phyloP scores from a whole-genome alignment of 331 rosid genomes.

The Malus hybrid region DNA sequence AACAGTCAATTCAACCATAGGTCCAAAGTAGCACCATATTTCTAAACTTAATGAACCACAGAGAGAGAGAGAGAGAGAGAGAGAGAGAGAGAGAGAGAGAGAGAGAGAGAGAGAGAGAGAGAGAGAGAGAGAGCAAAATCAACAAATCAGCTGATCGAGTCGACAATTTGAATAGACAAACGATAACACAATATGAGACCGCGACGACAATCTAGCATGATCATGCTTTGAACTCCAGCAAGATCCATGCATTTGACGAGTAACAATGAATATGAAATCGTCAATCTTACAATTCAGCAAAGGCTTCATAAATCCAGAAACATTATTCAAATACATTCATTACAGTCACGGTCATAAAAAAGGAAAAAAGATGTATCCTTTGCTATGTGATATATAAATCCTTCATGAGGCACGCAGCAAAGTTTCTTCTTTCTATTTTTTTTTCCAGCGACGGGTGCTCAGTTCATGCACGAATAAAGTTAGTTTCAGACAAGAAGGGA shows the following conservation, averaged over 20 bases:
- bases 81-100: too few species aligned
- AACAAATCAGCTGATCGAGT: neutral
- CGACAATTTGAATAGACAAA: neutral
- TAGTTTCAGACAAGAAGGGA: conserved; percentile 17
- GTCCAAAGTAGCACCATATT: neutral
- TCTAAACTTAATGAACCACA: neutral
- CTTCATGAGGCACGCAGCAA: conserved; percentile 2
- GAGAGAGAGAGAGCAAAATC: neutral
- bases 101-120: too few species aligned
- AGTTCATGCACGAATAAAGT: conserved; percentile 25
- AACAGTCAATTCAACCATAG: neutral
- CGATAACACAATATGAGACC: neutral
- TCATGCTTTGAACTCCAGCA: neutral
- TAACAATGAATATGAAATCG: neutral
- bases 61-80: neutral
- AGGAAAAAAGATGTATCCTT: neutral
- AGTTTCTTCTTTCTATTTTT: neutral
- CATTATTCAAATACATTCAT: conserved; percentile 10
- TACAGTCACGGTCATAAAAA: neutral
- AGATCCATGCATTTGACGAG: neutral
- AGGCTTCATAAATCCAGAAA: neutral
- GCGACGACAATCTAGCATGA: too few species aligned
- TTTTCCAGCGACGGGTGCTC: neutral
- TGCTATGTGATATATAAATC: conserved; percentile 8
- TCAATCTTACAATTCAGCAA: neutral